Evolutionary conservation across 176 grass and related monocot species (phyloP).

Genomic region (Carex parvula): DNA sequence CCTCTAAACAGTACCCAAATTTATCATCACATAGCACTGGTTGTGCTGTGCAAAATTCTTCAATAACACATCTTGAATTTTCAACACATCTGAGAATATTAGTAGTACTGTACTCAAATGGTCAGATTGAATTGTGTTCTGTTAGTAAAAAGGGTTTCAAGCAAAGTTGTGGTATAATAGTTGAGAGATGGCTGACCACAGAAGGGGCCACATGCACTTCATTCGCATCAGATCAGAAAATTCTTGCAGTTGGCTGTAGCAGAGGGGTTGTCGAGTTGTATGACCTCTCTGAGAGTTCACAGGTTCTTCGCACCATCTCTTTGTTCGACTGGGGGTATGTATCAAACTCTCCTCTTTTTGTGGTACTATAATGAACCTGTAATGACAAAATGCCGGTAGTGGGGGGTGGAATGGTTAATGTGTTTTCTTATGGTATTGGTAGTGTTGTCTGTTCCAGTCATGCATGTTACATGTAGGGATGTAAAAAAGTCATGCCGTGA

Average conservation of each 20-base stretch:
- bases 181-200: slow-evolving; percentile 70
- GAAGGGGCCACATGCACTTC: slow-evolving; percentile 73
- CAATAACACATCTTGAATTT: slow-evolving; percentile 69
- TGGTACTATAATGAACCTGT: neutral
- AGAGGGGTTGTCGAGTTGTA: slow-evolving; percentile 92
- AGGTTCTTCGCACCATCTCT: slow-evolving; percentile 77
- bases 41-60: slow-evolving; percentile 59
- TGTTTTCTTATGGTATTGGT: neutral
- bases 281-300: slow-evolving; percentile 65
- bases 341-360: neutral
- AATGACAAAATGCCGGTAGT: neutral
- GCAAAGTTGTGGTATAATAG: slow-evolving; percentile 51
- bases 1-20: slow-evolving; percentile 22
- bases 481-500: too few species aligned
- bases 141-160: slow-evolving; percentile 83
- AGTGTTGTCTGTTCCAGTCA: neutral
- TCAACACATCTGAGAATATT: slow-evolving; percentile 70
- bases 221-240: slow-evolving; percentile 84
- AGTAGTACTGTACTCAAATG: slow-evolving; percentile 68
- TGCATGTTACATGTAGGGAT: neutral
- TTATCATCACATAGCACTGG: slow-evolving; percentile 24
- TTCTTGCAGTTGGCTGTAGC: slow-evolving; percentile 87
- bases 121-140: slow-evolving; percentile 79
- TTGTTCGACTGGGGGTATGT: slow-evolving; percentile 95
- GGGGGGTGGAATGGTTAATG: neutral